Conservation (phyloP, 176 grass and related monocot genomes). For the Ensete ventricosum region DNA sequence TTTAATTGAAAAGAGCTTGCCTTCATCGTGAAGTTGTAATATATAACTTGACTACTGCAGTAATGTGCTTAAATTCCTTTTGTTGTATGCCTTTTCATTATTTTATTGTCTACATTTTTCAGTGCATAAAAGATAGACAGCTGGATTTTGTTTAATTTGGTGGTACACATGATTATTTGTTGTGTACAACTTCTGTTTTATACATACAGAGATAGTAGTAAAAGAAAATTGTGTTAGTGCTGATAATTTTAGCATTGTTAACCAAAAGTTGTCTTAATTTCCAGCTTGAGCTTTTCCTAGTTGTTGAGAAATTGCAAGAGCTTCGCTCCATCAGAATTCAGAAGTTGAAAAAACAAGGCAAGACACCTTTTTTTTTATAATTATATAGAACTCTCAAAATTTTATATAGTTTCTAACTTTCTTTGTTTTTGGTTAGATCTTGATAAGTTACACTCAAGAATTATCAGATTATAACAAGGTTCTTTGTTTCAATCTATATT, state of each 20-base stretch:
- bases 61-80: too few relatives aligned
- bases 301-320: slow-evolving; percentile 96
- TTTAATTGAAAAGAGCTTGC: too few relatives aligned
- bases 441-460: background rate
- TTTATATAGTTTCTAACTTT: background rate
- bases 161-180: background rate
- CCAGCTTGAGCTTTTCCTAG: slow-evolving; percentile 82
- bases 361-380: slow-evolving; percentile 8
- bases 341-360: slow-evolving; percentile 96
- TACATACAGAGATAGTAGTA: background rate
- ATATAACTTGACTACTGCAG: too few relatives aligned
- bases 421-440: background rate
- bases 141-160: background rate
- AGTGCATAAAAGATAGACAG: too few relatives aligned
- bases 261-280: slow-evolving; percentile 23
- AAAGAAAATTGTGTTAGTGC: background rate
- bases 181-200: background rate
- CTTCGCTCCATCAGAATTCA: slow-evolving; percentile 91
- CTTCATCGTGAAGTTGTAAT: too few relatives aligned
- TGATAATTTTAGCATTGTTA: slow-evolving; percentile 22
- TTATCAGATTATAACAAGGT: background rate
- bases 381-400: background rate
- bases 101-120: too few relatives aligned
- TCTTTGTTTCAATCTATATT: too few relatives aligned
- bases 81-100: too few relatives aligned